A percentile compares a stretch with the other conserved stretches of the same genome.
Conservation (phyloP, 495 filamentous ascomycete species). For the Daldinia loculata region DNA sequence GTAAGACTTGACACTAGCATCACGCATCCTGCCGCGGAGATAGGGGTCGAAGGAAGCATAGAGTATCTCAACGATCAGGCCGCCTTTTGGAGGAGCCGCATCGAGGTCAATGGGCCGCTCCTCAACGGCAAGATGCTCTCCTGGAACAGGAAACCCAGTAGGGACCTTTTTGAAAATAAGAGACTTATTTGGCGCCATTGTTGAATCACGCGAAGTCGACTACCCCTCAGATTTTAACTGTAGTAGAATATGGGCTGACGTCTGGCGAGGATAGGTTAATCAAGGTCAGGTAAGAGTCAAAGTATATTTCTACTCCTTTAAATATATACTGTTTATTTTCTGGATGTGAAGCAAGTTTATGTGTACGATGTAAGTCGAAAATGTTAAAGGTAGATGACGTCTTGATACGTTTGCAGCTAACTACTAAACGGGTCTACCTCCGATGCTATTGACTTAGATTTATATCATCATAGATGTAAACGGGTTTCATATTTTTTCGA, state of each 20-base stretch:
- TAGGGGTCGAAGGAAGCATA: constrained; percentile 91
- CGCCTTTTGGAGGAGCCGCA: constrained; percentile 70
- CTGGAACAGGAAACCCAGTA: constrained; percentile 70
- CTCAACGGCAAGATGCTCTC: constrained; percentile 78
- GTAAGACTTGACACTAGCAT: constrained; percentile 66
- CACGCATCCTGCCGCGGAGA: constrained; percentile 74
- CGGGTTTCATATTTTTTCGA: background rate
- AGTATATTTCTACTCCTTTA: too few relatives aligned
- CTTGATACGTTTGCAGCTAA: background rate
- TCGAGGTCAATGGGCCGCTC: constrained; percentile 70
- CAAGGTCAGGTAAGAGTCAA: background rate
- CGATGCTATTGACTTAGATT: background rate
- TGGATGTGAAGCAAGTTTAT: background rate
- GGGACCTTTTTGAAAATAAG: constrained; percentile 82
- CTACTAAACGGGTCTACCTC: constrained; percentile 3
- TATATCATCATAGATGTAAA: background rate
- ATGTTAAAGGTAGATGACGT: constrained; percentile 5
- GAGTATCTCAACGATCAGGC: constrained; percentile 75
- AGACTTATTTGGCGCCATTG: constrained; percentile 74
- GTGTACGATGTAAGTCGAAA: background rate
- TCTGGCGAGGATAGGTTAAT: background rate
- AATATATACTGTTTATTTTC: background rate
- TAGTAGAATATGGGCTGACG: background rate
- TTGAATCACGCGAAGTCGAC: background rate
- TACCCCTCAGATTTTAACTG: background rate